Base-by-base conservation (phyloP, 2,329 filamentous ascomycete species). In the Hypoxylon sp. region DNA sequence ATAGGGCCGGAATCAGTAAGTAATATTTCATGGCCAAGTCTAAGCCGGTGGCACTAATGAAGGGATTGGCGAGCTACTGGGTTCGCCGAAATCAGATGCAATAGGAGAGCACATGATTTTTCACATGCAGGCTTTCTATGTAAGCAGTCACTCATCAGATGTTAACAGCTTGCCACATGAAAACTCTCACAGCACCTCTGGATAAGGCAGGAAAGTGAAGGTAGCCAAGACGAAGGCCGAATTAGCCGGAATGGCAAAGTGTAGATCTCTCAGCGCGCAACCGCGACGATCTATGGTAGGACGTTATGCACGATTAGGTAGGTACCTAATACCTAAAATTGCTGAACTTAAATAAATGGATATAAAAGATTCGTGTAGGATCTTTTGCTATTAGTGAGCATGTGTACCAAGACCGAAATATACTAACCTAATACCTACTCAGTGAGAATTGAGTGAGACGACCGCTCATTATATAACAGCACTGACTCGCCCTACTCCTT, bases 161-260 rank as follows among this genome's bases (percentile, higher is more conserved):
- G 52, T 61, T 60, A 61, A 65, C 61, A 61, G 36, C 51, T 65
- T 60, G 54, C 51, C 54, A 63, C 54, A 57, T 64, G 16, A 52
- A 44, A 49, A 26, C 20, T 53, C n/a, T 30, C 24, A 26, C 32
- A 11, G 36, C 12, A 30, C 42, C 20, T 54, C 30, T 53, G 40
- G 33, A 55, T 56, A 26, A 54, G 49, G 44, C 40, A 46, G 22
- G 45, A 51, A 40, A 55, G 16, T 42, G 38, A 49, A 53, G 58
- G 50, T n/a, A 52, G 66, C 60, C 56, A 69, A 65, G 61, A 49
- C 58, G 44, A 65, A 57, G 12, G 22, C 38, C 18, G 58, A 61
- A 65, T 67, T 67, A 70, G 67, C 67, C 67, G 61, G 38, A 61
- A 65, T 61, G 67, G 67, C 53, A 70, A 70, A 70, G 67, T 70